These are phyloP conservation scores for Scheffersomyces parashehatae DNA, from an alignment of 1,139 yeast genomes.

Conservation along the genomic window DNA sequence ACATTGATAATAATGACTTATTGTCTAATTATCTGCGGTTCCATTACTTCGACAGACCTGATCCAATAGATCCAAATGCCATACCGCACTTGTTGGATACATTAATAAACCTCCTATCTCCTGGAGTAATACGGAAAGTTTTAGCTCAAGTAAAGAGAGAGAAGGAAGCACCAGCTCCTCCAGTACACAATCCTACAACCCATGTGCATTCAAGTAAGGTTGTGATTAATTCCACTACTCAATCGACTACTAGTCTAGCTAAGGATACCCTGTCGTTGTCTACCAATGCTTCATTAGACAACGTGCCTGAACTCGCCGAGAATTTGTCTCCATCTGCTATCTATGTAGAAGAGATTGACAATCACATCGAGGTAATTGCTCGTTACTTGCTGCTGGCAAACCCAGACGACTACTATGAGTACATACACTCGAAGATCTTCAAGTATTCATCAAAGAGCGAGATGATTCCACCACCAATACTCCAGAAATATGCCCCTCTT, in stretches of 20 bases:
- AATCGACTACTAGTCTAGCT: background rate
- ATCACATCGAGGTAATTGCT: slow-evolving; percentile 43
- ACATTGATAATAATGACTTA: slow-evolving; percentile 6
- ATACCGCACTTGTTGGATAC: slow-evolving; percentile 9
- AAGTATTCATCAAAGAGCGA: slow-evolving; percentile 36
- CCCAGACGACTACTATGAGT: slow-evolving; percentile 49
- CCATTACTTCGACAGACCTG: slow-evolving; percentile 14
- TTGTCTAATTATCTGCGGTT: slow-evolving; percentile 14
- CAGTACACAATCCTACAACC: background rate
- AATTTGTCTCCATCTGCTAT: background rate
- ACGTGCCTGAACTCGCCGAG: too few species aligned
- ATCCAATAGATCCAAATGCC: slow-evolving; percentile 5
- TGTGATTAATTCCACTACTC: background rate
- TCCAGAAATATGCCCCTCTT: slow-evolving; percentile 49
- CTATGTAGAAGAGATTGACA: slow-evolving; percentile 40
- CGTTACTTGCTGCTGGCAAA: slow-evolving; percentile 58
- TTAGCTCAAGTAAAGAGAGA: slow-evolving; percentile 11
- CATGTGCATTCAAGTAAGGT: too few species aligned
- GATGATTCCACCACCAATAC: slow-evolving; percentile 28
- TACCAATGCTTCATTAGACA: background rate
- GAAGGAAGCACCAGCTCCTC: background rate
- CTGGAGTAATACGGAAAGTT: slow-evolving; percentile 12
- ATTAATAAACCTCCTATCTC: slow-evolving; percentile 12
- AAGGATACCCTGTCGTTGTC: too few species aligned
- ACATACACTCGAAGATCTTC: slow-evolving; percentile 37